Evolutionary conservation across 768 basidiomycete species (phyloP).

Genomic region (Suillus cothurnatus): DNA sequence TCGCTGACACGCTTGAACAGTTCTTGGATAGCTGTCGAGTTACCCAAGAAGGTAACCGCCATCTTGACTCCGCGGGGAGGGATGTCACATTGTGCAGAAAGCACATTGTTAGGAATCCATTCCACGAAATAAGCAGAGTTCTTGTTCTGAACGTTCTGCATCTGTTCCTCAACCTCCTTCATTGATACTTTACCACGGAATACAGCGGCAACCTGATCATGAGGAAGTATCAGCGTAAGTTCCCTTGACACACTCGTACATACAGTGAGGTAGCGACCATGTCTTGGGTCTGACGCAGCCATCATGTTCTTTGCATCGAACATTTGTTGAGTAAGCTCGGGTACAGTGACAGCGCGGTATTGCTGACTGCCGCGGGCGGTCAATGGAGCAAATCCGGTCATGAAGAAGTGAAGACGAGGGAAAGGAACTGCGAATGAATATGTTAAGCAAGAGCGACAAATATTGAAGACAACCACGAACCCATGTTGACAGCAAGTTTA

Average conservation of each 20-base stretch:
- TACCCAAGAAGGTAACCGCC: slow-evolving; percentile 97
- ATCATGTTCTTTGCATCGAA: slow-evolving; percentile 99
- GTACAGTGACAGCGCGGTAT: slow-evolving; percentile 96
- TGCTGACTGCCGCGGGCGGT: slow-evolving; percentile 93
- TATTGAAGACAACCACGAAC: slow-evolving; percentile 43
- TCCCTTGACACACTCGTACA: slow-evolving; percentile 21
- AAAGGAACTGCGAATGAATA: slow-evolving; percentile 72
- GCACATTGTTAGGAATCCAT: slow-evolving; percentile 99
- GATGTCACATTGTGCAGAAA: slow-evolving; percentile 98
- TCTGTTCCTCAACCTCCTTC: slow-evolving; percentile 99
- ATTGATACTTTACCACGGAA: slow-evolving; percentile 99
- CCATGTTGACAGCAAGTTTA: slow-evolving; percentile 99
- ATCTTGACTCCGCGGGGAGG: slow-evolving; percentile 94
- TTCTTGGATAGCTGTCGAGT: slow-evolving; percentile 96
- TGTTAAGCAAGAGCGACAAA: background rate
- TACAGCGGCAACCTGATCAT: slow-evolving; percentile 76
- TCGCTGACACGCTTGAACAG: slow-evolving; percentile 98
- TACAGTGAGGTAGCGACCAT: slow-evolving; percentile 97
- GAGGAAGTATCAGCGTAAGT: background rate
- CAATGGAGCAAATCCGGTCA: slow-evolving; percentile 94
- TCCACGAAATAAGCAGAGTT: slow-evolving; percentile 98
- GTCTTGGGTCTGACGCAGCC: slow-evolving; percentile 96
- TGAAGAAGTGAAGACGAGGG: slow-evolving; percentile 99
- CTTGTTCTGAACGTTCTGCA: slow-evolving; percentile 97
- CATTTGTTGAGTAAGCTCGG: slow-evolving; percentile 98